Evolutionary conservation across 805 yeast species (phyloP), one percentile per base, ranked within the genome.

Genomic region (Torulaspora maleeae): DNA sequence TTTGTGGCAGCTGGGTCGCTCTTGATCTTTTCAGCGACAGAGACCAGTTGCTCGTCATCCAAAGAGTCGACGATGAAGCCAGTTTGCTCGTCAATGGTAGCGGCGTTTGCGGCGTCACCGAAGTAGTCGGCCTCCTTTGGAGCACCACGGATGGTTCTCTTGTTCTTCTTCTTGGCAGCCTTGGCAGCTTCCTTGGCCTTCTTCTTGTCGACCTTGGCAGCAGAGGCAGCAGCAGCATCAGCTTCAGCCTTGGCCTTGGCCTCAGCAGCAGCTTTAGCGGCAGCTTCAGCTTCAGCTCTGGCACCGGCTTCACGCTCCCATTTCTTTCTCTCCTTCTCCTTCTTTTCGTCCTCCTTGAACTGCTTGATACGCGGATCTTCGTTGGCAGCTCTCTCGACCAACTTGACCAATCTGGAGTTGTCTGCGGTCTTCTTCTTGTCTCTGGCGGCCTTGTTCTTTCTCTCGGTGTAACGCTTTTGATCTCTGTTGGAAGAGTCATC

Each of bases 401-500:
- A 71, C 61, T 85, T 88, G 55, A 84, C 79, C 53, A 91, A 70
- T 66, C 97, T 81, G 67, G 89, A 85, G 75, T 83, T 91, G 72
- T 93, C 99, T 66, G 93, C 97, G 64, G 91, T 89, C 84, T 93
- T 93, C 77, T 80, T 86, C 86, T 91, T 93, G 77, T 87, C 86
- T 77, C 99, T 86, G 48, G 95, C 87, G 56, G 95, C 89, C 71
- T 86, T 80, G 77, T 93, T 93, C 79, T 93, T 93, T 77, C 91
- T 88, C 75, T 93, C 99, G 58, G 90, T 83, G 77, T 88, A 86
- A 75, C 99, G 95, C 77, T 93, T 93, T 80, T 93, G 95, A 70
- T 93, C 99, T 79, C 99, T 89, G 82, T 93, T 93, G 50, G 96
- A 86, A 47, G 97, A 86, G 72, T 93, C 99, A 75, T 93, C 99